These are phyloP conservation scores for Myxozyma neotropica DNA, from an alignment of 805 yeast genomes.

Conservation along the genomic window DNA sequence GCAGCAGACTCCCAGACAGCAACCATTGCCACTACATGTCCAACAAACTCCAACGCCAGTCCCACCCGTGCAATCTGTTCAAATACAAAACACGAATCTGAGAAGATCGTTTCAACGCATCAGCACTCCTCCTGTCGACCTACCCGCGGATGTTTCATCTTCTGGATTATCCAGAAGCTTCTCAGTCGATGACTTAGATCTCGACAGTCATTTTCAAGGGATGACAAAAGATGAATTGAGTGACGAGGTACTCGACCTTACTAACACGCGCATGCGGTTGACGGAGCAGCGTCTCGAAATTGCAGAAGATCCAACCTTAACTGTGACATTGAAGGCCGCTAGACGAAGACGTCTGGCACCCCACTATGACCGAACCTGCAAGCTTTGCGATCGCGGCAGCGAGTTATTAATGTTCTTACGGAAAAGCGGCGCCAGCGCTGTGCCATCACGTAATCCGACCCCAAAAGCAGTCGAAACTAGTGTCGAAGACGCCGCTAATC, in stretches of 20 bases:
- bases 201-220: constrained; percentile 8
- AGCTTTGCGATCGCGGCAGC: constrained; percentile 12
- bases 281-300: constrained; percentile 19
- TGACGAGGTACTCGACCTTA: constrained; percentile 5
- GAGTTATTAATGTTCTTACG: not conserved
- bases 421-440: not conserved
- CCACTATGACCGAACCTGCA: constrained; percentile 14
- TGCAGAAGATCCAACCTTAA: constrained; percentile 19
- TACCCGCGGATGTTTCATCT: not conserved
- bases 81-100: not conserved
- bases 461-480: not conserved
- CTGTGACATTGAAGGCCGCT: constrained; percentile 9
- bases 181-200: not conserved
- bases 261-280: constrained; percentile 12
- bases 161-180: not conserved
- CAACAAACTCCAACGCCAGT: not conserved
- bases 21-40: not conserved
- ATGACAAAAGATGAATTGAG: constrained; percentile 14
- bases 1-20: not conserved
- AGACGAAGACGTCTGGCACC: constrained; percentile 10
- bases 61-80: not conserved
- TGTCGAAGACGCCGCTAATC: not conserved
- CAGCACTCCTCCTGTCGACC: not conserved
- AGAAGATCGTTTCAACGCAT: not conserved
- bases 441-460: not conserved